A percentile compares a stretch with the other conserved stretches of the same genome.
Conservation (phyloP, 2,329 filamentous ascomycete species). For the Xylariaceae sp. region DNA sequence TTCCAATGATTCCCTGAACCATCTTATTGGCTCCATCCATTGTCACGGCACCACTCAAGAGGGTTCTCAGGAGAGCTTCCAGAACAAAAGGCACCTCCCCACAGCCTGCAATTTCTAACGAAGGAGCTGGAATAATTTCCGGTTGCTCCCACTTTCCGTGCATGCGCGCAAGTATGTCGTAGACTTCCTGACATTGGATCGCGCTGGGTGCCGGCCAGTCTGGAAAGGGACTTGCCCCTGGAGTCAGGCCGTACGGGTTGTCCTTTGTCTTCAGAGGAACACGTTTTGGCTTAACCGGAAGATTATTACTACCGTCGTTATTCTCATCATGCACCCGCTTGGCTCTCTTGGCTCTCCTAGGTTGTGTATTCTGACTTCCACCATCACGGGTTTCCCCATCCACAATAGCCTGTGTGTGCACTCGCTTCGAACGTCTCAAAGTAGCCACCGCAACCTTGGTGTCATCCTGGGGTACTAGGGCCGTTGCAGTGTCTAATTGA, state of each 20-base stretch:
- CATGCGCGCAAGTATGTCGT: constrained; percentile 55
- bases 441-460: background rate
- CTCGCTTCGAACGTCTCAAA: constrained; percentile 14
- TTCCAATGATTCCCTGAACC: constrained; percentile 57
- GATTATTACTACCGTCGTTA: background rate
- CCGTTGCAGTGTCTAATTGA: background rate
- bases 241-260: constrained; percentile 49
- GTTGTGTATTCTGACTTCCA: background rate
- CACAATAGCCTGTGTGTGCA: constrained; percentile 2
- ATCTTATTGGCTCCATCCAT: constrained; percentile 55
- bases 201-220: constrained; percentile 59
- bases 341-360: constrained; percentile 10
- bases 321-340: constrained; percentile 11
- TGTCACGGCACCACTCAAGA: constrained; percentile 48
- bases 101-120: constrained; percentile 64
- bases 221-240: constrained; percentile 61
- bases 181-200: constrained; percentile 65
- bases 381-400: background rate
- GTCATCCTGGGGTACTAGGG: background rate
- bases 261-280: constrained; percentile 30
- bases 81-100: constrained; percentile 52
- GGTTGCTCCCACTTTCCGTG: constrained; percentile 64
- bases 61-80: constrained; percentile 49
- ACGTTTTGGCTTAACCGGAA: constrained; percentile 21
- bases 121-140: constrained; percentile 62